A percentile compares a stretch with the other conserved stretches of the same genome.
phyloP scores from a whole-genome alignment of 441 rosid species.

The Geranium incanum region DNA sequence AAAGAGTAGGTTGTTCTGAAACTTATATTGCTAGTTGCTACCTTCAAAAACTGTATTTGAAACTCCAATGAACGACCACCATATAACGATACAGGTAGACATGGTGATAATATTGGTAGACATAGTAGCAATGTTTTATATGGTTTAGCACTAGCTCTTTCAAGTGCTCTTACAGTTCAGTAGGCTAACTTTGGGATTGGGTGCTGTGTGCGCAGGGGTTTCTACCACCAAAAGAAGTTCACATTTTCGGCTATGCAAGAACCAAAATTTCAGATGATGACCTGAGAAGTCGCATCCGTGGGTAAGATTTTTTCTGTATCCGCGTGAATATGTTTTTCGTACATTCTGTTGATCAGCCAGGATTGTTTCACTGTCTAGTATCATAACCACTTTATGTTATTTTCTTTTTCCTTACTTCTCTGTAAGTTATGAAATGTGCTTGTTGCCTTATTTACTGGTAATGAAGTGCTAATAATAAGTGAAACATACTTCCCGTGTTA shows the following conservation, averaged over 20 bases:
- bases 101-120: neutral
- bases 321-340: neutral
- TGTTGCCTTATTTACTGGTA: neutral
- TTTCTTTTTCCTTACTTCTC: constrained; percentile 7
- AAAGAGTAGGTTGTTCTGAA: neutral
- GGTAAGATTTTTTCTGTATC: constrained; percentile 38
- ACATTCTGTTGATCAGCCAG: neutral
- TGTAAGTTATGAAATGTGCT: neutral
- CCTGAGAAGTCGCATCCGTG: constrained; percentile 57
- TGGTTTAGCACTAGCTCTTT: neutral
- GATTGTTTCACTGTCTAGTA: neutral
- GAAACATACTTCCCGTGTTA: neutral
- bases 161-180: neutral
- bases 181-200: constrained; percentile 13
- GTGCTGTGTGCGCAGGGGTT: constrained; percentile 50
- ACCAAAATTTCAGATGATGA: constrained; percentile 73
- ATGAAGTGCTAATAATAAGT: neutral
- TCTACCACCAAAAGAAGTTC: constrained; percentile 66
- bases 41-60: neutral
- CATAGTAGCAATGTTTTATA: neutral
- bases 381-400: neutral
- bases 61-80: neutral
- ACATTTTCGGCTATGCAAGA: constrained; percentile 94
- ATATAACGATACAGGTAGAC: neutral
- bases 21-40: too few relatives aligned